These are phyloP conservation scores for Tinospora cordifolia DNA, from an alignment of 164 flowering plant genomes.

Conservation along the genomic window DNA sequence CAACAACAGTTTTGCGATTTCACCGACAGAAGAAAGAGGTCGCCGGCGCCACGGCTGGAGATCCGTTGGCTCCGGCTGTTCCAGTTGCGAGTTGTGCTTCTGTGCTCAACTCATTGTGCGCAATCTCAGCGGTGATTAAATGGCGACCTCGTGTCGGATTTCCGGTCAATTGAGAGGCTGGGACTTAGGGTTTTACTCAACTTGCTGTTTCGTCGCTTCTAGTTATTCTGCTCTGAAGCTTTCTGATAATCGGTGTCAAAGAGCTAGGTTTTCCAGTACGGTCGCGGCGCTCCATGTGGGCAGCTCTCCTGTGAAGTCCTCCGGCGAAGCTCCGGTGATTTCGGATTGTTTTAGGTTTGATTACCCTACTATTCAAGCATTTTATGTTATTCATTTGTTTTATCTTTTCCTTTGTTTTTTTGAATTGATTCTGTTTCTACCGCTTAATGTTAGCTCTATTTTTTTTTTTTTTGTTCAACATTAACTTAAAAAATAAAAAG, in stretches of 20 bases:
- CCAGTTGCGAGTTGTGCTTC: too few species aligned
- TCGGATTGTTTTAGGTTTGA: constrained; percentile 15
- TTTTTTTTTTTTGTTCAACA: too few species aligned
- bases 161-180: constrained; percentile 13
- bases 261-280: constrained; percentile 1
- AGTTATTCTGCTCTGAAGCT: constrained; percentile 2
- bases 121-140: constrained; percentile 7
- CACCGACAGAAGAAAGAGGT: too few species aligned
- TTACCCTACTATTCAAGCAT: neutral
- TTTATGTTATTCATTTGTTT: neutral
- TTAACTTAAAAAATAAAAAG: too few species aligned
- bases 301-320: neutral
- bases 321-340: constrained; percentile 2
- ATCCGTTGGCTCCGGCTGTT: too few species aligned
- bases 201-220: neutral
- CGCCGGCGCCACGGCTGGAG: too few species aligned
- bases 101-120: too few species aligned
- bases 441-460: neutral
- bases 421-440: neutral
- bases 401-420: neutral
- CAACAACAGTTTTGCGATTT: too few species aligned
- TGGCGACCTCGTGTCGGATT: constrained; percentile 11
- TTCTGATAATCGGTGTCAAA: neutral
- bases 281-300: neutral
- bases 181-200: constrained; percentile 6